Conservation (phyloP, 805 yeast species). For the Kazachstania taianensis region DNA sequence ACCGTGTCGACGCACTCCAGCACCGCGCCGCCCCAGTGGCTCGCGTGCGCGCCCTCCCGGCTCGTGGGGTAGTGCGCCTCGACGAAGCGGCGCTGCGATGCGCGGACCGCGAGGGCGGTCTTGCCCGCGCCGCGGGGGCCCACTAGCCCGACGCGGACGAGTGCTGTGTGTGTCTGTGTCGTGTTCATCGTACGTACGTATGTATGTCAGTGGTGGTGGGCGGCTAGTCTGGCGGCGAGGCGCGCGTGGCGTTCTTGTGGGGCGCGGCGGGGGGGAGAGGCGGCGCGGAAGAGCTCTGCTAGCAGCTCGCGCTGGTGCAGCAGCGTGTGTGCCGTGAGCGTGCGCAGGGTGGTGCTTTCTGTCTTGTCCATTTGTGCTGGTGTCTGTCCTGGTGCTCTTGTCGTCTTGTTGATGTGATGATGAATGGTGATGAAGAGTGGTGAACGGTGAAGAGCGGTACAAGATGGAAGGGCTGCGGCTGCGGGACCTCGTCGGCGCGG, state of each 20-base stretch:
- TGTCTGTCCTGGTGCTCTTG: too few species aligned
- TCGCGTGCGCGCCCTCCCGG: too few species aligned
- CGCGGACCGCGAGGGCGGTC: conserved; percentile 75
- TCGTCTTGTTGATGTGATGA: too few species aligned
- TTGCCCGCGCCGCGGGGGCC: conserved; percentile 86
- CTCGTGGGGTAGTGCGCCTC: conserved; percentile 81
- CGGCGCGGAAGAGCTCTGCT: conserved; percentile 22
- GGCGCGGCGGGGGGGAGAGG: conserved; percentile 9
- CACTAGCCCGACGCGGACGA: conserved; percentile 75
- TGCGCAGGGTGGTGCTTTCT: conserved; percentile 22
- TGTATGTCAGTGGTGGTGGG: too few species aligned
- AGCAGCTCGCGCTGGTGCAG: conserved; percentile 22
- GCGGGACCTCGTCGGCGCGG: not conserved
- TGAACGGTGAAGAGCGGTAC: too few species aligned
- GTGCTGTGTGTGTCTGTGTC: conserved; percentile 39
- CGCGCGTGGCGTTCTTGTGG: conserved; percentile 2
- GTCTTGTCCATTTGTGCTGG: not conserved
- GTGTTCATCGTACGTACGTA: too few species aligned
- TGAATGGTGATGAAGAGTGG: too few species aligned
- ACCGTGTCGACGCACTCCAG: conserved; percentile 85
- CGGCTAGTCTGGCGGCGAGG: too few species aligned
- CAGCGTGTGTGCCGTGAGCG: conserved; percentile 24
- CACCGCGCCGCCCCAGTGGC: conserved; percentile 64
- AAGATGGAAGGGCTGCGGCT: not conserved
- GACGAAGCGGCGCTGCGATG: conserved; percentile 79